Conservation (phyloP, 306 rosid genomes). For the Quercus engelmannii region DNA sequence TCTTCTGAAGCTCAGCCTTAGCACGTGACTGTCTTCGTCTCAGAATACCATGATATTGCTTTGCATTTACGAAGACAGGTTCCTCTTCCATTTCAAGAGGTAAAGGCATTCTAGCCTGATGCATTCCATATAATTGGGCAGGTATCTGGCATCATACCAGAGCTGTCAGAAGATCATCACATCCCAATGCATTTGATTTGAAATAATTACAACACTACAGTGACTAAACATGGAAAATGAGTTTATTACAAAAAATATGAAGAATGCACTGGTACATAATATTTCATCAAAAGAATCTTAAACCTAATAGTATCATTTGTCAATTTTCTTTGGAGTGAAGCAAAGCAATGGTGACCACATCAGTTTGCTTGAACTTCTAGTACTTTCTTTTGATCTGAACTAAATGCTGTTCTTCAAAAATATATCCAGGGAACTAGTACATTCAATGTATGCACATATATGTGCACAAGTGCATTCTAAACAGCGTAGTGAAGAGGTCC, state of each 20-base stretch:
- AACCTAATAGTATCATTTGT: neutral
- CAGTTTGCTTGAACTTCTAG: neutral
- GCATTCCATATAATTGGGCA: conserved; percentile 57
- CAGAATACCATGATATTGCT: conserved; percentile 91
- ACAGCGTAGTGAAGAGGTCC: neutral
- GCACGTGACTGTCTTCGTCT: conserved; percentile 91
- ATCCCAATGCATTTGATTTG: neutral
- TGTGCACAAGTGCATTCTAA: neutral
- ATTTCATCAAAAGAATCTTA: neutral
- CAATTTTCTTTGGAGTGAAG: neutral
- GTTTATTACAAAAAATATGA: neutral
- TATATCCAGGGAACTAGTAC: neutral
- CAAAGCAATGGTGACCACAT: neutral
- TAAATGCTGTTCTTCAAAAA: neutral
- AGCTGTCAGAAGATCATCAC: conserved; percentile 7
- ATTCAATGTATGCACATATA: too few relatives aligned
- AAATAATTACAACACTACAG: conserved; percentile 8
- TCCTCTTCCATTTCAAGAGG: conserved; percentile 88
- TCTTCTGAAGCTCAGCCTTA: conserved; percentile 79
- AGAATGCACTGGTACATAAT: neutral
- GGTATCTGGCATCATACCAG: conserved; percentile 46
- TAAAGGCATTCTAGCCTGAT: conserved; percentile 78
- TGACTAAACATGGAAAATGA: neutral
- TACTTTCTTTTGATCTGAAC: neutral
- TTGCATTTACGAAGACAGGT: conserved; percentile 91